A percentile compares a stretch with the other conserved stretches of the same genome.
Evolutionary conservation across 2,329 filamentous ascomycete genomes (phyloP).

Genomic region (Fusarium napiforme): DNA sequence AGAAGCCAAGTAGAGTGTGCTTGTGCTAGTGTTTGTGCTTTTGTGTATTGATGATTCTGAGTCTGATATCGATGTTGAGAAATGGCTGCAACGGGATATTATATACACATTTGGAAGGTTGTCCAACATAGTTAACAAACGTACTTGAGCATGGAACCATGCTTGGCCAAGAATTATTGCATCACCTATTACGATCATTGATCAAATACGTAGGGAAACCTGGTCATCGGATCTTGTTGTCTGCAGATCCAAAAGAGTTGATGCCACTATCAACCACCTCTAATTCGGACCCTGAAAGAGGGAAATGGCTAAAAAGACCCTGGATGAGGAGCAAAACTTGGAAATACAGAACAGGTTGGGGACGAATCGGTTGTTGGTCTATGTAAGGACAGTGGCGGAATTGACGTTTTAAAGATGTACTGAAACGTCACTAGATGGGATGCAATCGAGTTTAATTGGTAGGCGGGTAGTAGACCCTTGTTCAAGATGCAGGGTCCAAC

Average conservation of each 20-base stretch:
- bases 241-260: not conserved
- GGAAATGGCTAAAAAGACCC: not conserved
- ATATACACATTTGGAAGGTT: constrained; percentile 22
- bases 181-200: constrained; percentile 35
- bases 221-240: not conserved
- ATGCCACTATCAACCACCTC: not conserved
- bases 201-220: constrained; percentile 30
- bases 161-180: constrained; percentile 26
- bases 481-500: constrained; percentile 36
- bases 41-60: constrained; percentile 7
- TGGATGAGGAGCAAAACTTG: constrained; percentile 24
- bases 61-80: not conserved
- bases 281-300: constrained; percentile 6
- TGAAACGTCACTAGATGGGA: constrained; percentile 37
- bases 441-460: constrained; percentile 28
- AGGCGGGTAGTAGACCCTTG: not conserved
- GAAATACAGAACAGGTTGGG: constrained; percentile 4
- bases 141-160: not conserved
- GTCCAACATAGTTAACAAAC: not conserved
- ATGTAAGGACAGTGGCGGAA: constrained; percentile 8
- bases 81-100: constrained; percentile 1
- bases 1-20: constrained; percentile 7
- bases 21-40: constrained; percentile 11
- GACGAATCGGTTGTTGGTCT: not conserved
- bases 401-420: constrained; percentile 23